A percentile compares a stretch with the other conserved stretches of the same genome.
Evolutionary conservation across 2,329 filamentous ascomycete genomes (phyloP).

Genomic region (Ophiocordyceps camponoti-saundersi): DNA sequence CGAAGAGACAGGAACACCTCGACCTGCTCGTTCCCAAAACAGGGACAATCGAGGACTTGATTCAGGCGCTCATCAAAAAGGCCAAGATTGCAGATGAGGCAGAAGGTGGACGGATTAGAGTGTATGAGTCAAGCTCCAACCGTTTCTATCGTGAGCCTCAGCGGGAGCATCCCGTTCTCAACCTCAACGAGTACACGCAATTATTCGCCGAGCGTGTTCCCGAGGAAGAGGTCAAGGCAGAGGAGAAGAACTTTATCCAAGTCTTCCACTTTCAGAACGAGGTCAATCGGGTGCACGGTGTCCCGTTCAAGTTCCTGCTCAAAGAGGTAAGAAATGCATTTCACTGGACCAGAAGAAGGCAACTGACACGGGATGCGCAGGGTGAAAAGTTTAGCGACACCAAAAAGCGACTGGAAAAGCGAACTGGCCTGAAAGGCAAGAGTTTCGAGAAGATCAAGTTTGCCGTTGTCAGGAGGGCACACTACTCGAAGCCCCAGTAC

Average conservation of each 20-base stretch:
- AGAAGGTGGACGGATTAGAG: slow-evolving; percentile 50
- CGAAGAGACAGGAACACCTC: slow-evolving; percentile 41
- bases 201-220: slow-evolving; percentile 72
- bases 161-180: slow-evolving; percentile 55
- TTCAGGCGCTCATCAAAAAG: slow-evolving; percentile 64
- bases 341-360: background rate
- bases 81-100: slow-evolving; percentile 59
- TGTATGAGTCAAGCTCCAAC: slow-evolving; percentile 70
- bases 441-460: slow-evolving; percentile 98
- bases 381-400: slow-evolving; percentile 80
- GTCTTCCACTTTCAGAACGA: slow-evolving; percentile 92
- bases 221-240: slow-evolving; percentile 47
- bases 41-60: slow-evolving; percentile 62
- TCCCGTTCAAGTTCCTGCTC: slow-evolving; percentile 81
- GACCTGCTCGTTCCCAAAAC: slow-evolving; percentile 82
- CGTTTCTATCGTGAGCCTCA: slow-evolving; percentile 70
- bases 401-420: slow-evolving; percentile 82
- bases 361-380: slow-evolving; percentile 19
- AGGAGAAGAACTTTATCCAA: slow-evolving; percentile 46
- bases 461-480: slow-evolving; percentile 55
- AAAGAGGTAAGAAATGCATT: slow-evolving; percentile 45
- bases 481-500: slow-evolving; percentile 65
- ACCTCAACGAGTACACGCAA: slow-evolving; percentile 70
- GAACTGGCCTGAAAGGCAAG: slow-evolving; percentile 92
- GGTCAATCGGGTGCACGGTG: slow-evolving; percentile 63